Evolutionary conservation across 169 alveolate species (phyloP).

Genomic region (Miamiensis avidus): DNA sequence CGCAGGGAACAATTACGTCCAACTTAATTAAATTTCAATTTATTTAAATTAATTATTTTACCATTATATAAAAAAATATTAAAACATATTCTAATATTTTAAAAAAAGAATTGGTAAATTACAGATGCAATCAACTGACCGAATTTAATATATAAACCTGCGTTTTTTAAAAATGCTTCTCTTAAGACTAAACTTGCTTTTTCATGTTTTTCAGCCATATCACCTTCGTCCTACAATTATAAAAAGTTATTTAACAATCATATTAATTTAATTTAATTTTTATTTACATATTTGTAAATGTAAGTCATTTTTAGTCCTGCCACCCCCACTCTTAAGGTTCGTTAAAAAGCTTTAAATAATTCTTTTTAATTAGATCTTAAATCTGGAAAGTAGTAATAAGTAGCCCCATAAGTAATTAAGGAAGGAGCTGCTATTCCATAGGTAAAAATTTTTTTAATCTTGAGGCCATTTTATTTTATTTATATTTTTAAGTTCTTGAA

Average conservation of each 20-base stretch:
- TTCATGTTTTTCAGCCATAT: conserved; percentile 32
- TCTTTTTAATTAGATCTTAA: conserved; percentile 26
- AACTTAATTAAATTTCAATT: conserved; percentile 23
- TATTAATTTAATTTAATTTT: not conserved
- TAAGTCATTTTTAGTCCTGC: conserved; percentile 47
- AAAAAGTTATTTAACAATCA: not conserved
- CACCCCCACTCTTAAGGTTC: conserved; percentile 36
- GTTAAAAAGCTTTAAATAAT: conserved; percentile 25
- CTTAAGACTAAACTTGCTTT: conserved; percentile 29
- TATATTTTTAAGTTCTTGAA: no score
- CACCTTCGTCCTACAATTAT: not conserved
- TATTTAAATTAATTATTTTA: not conserved
- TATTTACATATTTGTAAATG: conserved; percentile 11
- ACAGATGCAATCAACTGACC: conserved; percentile 59
- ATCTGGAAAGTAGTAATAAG: conserved; percentile 32
- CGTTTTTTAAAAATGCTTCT: conserved; percentile 49
- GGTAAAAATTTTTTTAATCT: no score
- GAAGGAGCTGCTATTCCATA: conserved; percentile 9
- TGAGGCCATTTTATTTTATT: no score
- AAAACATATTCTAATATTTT: no score
- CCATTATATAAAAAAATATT: not conserved
- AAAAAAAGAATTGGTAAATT: not conserved
- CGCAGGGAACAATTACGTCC: conserved; percentile 53
- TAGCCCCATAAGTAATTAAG: not conserved
- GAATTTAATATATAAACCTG: conserved; percentile 59